Conservation (phyloP, 352 stramenopile species). For the Pythium angustatum region DNA sequence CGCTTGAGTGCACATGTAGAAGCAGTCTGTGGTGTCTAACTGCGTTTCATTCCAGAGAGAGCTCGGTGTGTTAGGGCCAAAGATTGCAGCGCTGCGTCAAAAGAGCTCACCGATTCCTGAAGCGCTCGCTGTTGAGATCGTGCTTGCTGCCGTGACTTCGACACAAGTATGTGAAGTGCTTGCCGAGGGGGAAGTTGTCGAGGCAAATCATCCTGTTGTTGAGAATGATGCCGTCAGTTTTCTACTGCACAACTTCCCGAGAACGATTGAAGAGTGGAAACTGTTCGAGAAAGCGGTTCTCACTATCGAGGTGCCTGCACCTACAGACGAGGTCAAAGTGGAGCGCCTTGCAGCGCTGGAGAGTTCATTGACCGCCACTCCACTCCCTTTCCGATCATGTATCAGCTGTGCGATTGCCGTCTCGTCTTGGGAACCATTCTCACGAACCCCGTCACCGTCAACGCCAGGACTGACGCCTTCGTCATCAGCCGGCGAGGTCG, state of each 20-base stretch:
- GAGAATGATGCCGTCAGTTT: conserved; percentile 21
- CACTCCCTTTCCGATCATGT: background rate
- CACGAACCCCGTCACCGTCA: background rate
- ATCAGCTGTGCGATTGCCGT: conserved; percentile 7
- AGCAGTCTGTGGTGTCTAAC: no score
- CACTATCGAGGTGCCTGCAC: background rate
- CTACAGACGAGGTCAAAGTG: background rate
- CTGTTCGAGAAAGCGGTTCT: conserved; percentile 42
- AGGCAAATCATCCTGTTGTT: background rate
- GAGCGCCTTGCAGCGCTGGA: conserved; percentile 6
- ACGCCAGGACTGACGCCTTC: conserved; percentile 8
- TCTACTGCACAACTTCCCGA: conserved; percentile 62
- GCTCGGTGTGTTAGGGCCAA: conserved; percentile 49
- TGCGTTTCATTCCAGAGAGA: conserved; percentile 52
- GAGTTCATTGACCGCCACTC: background rate
- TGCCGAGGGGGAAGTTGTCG: background rate
- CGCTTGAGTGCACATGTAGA: no score
- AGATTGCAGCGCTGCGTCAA: conserved; percentile 39
- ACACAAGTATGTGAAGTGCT: background rate
- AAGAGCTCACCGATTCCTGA: conserved; percentile 55
- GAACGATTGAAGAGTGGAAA: conserved; percentile 53
- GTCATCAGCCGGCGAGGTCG: conserved; percentile 2
- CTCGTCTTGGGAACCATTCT: background rate
- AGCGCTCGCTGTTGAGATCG: conserved; percentile 47
- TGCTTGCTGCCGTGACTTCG: conserved; percentile 26